Evolutionary conservation across 257 asterid genomes (phyloP), one percentile per base, ranked within the genome.

Genomic region (Cinchona pubescens): DNA sequence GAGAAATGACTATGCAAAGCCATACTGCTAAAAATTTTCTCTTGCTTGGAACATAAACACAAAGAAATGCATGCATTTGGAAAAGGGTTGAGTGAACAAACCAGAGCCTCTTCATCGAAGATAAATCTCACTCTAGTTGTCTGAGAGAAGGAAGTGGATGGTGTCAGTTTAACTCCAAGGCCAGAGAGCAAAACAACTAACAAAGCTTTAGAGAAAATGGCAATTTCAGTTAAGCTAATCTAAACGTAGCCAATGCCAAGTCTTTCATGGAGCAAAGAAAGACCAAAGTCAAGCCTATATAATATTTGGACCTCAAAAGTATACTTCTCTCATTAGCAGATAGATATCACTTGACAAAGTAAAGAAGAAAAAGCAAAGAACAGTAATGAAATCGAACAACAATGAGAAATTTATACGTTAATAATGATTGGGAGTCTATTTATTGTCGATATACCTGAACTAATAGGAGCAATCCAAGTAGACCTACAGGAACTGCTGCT

Each of bases 71-170:
- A 38, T 9, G 29, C n/a, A 42, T 62, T 46, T 13, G 46, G 9
- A 21, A 60, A n/a, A 67, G 79, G 71, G 63, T 15, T 34, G 48
- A 75, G 86, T 48, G 71, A 78, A 86, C 98, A 40, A 76, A 93
- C 97, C 97, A 94, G 96, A 74, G 96, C 86, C 67, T 91, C 88
- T 27, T 82, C 81, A 51, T 94, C 96, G 45, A 94, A 94, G 77
- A 91, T 94, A 74, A 94, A 94, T 84, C 96, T 89, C 78, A 94
- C 98, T 83, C 96, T 86, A 48, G 97, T 89, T 51, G 97, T 74
- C 96, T 92, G 96, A 69, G 85, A 76, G 69, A 83, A 78, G 66
- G 27, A 74, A 77, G 53, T 8, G 43, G 38, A 72, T 19, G 25
- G 9, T 13, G 65, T 77, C 11, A 37, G 67, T 25, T 42, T 48